Evolutionary conservation across 2,329 filamentous ascomycete genomes (phyloP), one percentile per base, ranked within the genome.

Genomic region (Curvularia verruculosa): DNA sequence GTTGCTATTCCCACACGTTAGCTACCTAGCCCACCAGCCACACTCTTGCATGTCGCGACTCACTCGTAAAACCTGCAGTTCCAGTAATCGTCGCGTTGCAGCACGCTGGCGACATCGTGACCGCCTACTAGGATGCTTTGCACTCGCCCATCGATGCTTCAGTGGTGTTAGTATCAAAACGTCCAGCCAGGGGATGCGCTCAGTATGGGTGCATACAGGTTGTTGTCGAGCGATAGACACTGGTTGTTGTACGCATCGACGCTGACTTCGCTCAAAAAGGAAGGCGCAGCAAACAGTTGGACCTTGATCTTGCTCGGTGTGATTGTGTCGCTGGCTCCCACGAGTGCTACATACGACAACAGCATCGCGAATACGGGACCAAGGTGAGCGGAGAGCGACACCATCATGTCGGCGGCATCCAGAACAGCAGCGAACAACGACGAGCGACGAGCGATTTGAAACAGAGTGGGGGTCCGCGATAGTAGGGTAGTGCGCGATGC

Each of bases 21-120:
- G 52, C n/a, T 26, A 48, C n/a, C 5, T 26, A 21, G 8, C 41
- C 12, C 24, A 6, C 8, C 31, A n/a, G 31, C 37, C 15, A 19
- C 15, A 5, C 19, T 37, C 23, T 18, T 2, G 12, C 5, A 19
- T 29, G 13, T 21, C 19, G 21, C 39, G 23, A 67, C 73, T 8
- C 66, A 75, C 73, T 75, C 69, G 34, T 66, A 75, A 21, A 75
- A 73, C 31, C 63, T 62, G 53, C 73, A 75, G n/a, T 61, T 71
- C 73, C 73, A 75, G 29, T 62, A 61, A 48, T 75, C 73, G 15
- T 60, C 58, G 13, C 73, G 54, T 15, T 34, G 56, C 34, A 70
- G 48, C 28, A 75, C 73, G 3, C 57, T 45, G 2, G 49, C 37
- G 10, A 73, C 65, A 44, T 73, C 66, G 34, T 68, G 67, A 1